These are phyloP conservation scores for Penicillium ochrochloron DNA, from an alignment of 495 filamentous ascomycete species.

Conservation along the genomic window DNA sequence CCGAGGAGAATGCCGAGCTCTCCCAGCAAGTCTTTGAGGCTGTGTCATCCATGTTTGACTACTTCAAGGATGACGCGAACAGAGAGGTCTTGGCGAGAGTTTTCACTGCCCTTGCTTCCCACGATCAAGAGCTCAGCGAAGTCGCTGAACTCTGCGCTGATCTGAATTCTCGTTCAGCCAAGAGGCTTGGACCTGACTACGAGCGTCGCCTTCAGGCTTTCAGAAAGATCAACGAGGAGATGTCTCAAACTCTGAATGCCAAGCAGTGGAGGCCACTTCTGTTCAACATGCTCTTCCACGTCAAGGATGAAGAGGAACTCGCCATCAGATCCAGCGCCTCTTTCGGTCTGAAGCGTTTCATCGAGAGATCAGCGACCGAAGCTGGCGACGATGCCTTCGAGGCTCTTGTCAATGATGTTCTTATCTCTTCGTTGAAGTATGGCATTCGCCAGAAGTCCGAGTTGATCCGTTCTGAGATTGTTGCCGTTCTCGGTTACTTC, in stretches of 20 bases:
- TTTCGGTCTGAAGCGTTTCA: constrained; percentile 78
- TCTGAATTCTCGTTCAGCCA: constrained; percentile 74
- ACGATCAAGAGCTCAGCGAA: constrained; percentile 61
- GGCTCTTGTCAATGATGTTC: constrained; percentile 59
- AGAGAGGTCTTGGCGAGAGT: constrained; percentile 73
- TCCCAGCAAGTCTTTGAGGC: constrained; percentile 62
- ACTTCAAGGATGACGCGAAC: constrained; percentile 79
- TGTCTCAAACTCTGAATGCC: constrained; percentile 59
- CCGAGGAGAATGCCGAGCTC: constrained; percentile 50
- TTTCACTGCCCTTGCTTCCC: constrained; percentile 66
- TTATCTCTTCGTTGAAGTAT: constrained; percentile 76
- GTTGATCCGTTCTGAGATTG: constrained; percentile 78
- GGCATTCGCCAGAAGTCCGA: constrained; percentile 80
- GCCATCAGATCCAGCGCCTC: constrained; percentile 85
- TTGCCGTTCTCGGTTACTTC: constrained; percentile 76
- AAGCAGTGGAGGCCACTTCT: constrained; percentile 89
- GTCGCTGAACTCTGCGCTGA: constrained; percentile 74
- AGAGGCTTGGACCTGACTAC: constrained; percentile 81
- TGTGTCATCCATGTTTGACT: constrained; percentile 77
- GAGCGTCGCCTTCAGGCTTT: constrained; percentile 80
- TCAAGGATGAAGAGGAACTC: constrained; percentile 85
- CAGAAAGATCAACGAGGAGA: constrained; percentile 64
- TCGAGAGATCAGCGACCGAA: constrained; percentile 58
- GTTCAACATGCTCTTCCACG: constrained; percentile 87
- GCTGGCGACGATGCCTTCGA: constrained; percentile 46